These are phyloP conservation scores for Fusarium citri DNA, from an alignment of 2,329 filamentous ascomycete genomes.

Conservation along the genomic window DNA sequence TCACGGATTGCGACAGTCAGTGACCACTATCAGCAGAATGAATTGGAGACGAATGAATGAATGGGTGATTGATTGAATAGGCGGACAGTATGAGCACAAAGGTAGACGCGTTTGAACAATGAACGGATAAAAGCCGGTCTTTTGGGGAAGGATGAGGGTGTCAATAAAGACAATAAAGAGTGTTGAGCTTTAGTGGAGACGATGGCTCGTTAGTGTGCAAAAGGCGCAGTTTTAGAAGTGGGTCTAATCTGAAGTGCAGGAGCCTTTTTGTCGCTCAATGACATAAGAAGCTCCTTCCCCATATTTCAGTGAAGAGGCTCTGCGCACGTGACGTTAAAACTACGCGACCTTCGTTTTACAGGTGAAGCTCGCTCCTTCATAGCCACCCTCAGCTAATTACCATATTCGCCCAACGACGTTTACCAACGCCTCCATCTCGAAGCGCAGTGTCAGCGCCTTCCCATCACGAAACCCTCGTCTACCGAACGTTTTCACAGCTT, in stretches of 20 bases:
- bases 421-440: slow-evolving; percentile 39
- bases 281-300: background rate
- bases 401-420: slow-evolving; percentile 43
- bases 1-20: slow-evolving; percentile 19
- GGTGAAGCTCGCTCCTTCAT: slow-evolving; percentile 49
- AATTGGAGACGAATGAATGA: background rate
- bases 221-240: background rate
- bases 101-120: slow-evolving; percentile 33
- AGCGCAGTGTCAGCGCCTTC: slow-evolving; percentile 27
- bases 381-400: slow-evolving; percentile 43
- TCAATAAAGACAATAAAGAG: background rate
- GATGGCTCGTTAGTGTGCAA: background rate
- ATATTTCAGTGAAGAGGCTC: slow-evolving; percentile 31
- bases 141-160: background rate
- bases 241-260: background rate
- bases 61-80: slow-evolving; percentile 12
- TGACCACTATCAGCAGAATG: slow-evolving; percentile 1
- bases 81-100: slow-evolving; percentile 33
- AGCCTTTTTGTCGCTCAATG: background rate
- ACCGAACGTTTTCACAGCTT: slow-evolving; percentile 15
- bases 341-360: slow-evolving; percentile 51
- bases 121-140: slow-evolving; percentile 46
- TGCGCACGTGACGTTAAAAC: slow-evolving; percentile 59
- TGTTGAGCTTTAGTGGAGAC: background rate
- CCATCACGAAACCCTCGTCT: slow-evolving; percentile 9